Evolutionary conservation across 208 protist species (phyloP).

Genomic region (Endotrypanum monterogeii): DNA sequence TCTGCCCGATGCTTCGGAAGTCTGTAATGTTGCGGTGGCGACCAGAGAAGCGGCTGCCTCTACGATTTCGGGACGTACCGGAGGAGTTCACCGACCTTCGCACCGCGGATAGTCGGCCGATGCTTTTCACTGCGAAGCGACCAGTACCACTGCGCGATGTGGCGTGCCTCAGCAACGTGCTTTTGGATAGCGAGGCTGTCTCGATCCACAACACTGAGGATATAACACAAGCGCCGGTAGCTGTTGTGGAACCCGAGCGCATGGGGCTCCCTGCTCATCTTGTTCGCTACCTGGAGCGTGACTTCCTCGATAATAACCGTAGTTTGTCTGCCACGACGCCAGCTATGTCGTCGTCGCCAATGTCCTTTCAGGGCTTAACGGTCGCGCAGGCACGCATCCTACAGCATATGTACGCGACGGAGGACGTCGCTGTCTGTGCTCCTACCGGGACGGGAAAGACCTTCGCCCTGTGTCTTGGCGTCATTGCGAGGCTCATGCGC

Average conservation of each 20-base stretch:
- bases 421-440: slow-evolving; percentile 87
- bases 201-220: slow-evolving; percentile 27
- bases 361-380: slow-evolving; percentile 51
- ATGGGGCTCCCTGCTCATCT: slow-evolving; percentile 87
- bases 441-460: slow-evolving; percentile 92
- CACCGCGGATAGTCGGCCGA: slow-evolving; percentile 60
- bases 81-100: slow-evolving; percentile 86
- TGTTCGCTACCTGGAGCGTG: slow-evolving; percentile 52
- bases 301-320: slow-evolving; percentile 35
- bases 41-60: slow-evolving; percentile 65
- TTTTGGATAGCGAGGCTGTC: slow-evolving; percentile 44
- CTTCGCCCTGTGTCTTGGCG: slow-evolving; percentile 82
- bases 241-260: slow-evolving; percentile 63
- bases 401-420: slow-evolving; percentile 83
- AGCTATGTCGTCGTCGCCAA: neutral
- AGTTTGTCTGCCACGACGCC: slow-evolving; percentile 10
- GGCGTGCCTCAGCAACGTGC: slow-evolving; percentile 53
- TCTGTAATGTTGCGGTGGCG: slow-evolving; percentile 49
- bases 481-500: slow-evolving; percentile 84
- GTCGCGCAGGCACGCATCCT: slow-evolving; percentile 84
- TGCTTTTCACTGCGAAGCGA: slow-evolving; percentile 76
- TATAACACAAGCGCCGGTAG: slow-evolving; percentile 55
- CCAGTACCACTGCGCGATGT: slow-evolving; percentile 75
- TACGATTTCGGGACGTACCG: slow-evolving; percentile 74
- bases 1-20: slow-evolving; percentile 17